These are phyloP conservation scores for Trichoderma koningii DNA, from an alignment of 2,329 filamentous ascomycete species.

Conservation along the genomic window DNA sequence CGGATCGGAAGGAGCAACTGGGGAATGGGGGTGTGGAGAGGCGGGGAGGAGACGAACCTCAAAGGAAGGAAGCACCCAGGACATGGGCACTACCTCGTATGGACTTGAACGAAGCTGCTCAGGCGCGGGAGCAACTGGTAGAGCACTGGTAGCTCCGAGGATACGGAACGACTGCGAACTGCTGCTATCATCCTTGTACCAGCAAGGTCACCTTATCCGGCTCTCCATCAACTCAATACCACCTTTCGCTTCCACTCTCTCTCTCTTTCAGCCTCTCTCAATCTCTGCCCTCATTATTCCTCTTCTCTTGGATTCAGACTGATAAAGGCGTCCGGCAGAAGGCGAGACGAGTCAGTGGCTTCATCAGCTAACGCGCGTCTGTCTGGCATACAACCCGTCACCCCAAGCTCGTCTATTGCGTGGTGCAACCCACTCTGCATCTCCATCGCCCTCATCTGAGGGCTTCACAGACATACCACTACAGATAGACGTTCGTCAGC, in stretches of 20 bases:
- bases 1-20: conserved; percentile 8
- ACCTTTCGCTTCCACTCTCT: neutral
- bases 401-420: neutral
- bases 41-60: conserved; percentile 1
- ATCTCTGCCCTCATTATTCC: neutral
- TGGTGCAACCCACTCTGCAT: conserved; percentile 16
- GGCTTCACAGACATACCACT: neutral
- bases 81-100: neutral
- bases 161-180: neutral
- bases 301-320: neutral
- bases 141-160: neutral
- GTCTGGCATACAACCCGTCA: neutral
- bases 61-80: neutral
- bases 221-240: conserved; percentile 7
- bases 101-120: neutral
- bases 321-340: neutral
- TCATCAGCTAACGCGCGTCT: neutral
- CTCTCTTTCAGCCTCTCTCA: neutral
- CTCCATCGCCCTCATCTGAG: conserved; percentile 1
- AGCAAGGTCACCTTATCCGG: neutral
- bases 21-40: conserved; percentile 7
- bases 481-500: conserved; percentile 9
- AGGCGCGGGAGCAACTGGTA: neutral
- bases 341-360: neutral
- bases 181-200: conserved; percentile 1